Base-by-base conservation (phyloP, 164 flowering plant genomes). In the Dillenia turbinata region DNA sequence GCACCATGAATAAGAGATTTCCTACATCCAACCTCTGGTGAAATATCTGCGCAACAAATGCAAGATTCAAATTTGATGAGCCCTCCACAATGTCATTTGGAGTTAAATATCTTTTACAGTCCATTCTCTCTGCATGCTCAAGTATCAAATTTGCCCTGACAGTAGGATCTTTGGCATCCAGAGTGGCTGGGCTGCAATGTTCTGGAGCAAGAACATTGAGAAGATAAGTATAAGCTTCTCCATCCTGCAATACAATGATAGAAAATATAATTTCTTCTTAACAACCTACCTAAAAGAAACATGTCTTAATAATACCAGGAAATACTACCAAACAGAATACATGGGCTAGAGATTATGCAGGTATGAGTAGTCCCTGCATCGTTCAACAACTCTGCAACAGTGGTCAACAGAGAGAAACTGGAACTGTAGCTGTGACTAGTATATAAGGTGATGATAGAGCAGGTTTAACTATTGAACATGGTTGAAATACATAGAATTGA, bases 121-220 rank as follows among this genome's bases (percentile, higher is more conserved):
- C 73, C 93, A 92, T 84, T 76, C 70, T 84, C 73, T 92, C 96
- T 40, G 96, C 96, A 75, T 92, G 98, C 24, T 92, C 90, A 64
- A 92, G 82, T 45, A 92, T 74, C 64, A 86, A 56, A 12, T 85
- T 79, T 66, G 96, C 96, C 64, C 96, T 86, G 69, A 86, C 87
- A 66, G 55, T 57, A 1, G 93, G 85, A 76, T 90, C 93, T 65
- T 85, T 88, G 10, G 81, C 58, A 65, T 81, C 93, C 60, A 86
- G 68, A 8, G 91, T 88, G 45, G 78, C 49, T 47, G 93, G 85
- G 65, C 60, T 80, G 60, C 92, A 71, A 62, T 81, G 79, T 65
- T 92, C 98, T 17, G 98, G 98, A 65, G 98, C 97, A 74, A 93
- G 97, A 71, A 83, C 96, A 72, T 89, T 93, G 47, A 93, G 92